Evolutionary conservation across 169 alveolate genomes (phyloP), one percentile per base, ranked within the genome.

Genomic region (Plasmodium reichenowi): DNA sequence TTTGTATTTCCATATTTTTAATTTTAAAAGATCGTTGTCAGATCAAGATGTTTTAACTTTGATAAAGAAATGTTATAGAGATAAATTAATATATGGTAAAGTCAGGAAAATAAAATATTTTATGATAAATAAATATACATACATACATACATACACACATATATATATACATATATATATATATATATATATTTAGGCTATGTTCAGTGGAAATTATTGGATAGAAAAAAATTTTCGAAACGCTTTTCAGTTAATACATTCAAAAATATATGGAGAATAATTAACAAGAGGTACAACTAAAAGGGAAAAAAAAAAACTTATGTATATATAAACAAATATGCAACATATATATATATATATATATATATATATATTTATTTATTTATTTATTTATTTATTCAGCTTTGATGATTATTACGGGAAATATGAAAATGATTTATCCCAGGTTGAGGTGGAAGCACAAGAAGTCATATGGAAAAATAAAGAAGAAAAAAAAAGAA

Each of bases 11-110:
- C 0, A 5, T 32, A 32, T 32, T 32, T 32, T 5, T 32, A 32
- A 32, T 32, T 32, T 32, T 4, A 32, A 22, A 24, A 76, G 88
- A 43, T 50, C 74, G 15, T 26, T 76, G 43, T 22, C 75, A 54
- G 52, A 64, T 47, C 76, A 64, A 22, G 88, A 76, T 13, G 38
- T 76, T 5, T 45, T 63, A 48, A 76, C 47, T 22, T 58, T 76
- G 26, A 76, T 76, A 26, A 76, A 66, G 63, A 76, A 76, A 64
- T 76, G 88, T 26, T 76, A 76, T 58, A 32, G 48, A 24, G 88
- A 76, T 50, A 76, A 76, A 70, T 48, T 76, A 75, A 43, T 76
- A 64, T 76, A 76, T 56, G 88, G 88, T 76, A 63, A 76, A 48
- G 47, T 20, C 26, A 70, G 66, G 22, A 76, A 58, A 50, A 20